These are phyloP conservation scores for Saccharomycopsis sp. DNA, from an alignment of 805 yeast species.

Conservation along the genomic window DNA sequence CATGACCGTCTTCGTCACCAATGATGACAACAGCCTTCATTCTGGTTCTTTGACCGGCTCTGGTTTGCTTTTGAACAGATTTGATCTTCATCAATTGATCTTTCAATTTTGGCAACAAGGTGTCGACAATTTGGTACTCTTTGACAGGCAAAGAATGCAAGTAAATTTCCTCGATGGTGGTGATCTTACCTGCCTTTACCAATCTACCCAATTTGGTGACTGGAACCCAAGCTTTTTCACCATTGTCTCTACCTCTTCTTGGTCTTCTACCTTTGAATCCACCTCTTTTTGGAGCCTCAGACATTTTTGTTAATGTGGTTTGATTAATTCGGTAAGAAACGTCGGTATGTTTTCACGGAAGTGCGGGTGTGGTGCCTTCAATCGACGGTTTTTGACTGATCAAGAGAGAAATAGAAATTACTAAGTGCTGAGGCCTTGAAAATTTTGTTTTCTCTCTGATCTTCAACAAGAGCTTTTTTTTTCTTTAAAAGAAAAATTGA, in stretches of 20 bases:
- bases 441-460: neutral
- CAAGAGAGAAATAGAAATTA: neutral
- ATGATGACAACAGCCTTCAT: conserved; percentile 99
- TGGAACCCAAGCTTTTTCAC: conserved; percentile 99
- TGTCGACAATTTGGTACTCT: conserved; percentile 98
- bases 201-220: conserved; percentile 99
- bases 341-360: conserved; percentile 44
- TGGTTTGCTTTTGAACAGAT: conserved; percentile 99
- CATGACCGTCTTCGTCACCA: conserved; percentile 99
- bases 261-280: conserved; percentile 44
- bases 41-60: conserved; percentile 99
- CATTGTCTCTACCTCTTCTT: conserved; percentile 70
- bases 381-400: conserved; percentile 37
- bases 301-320: conserved; percentile 20
- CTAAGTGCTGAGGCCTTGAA: neutral
- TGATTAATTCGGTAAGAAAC: conserved; percentile 21
- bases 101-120: conserved; percentile 87
- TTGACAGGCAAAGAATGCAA: conserved; percentile 98
- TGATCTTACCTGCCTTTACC: conserved; percentile 96
- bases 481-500: too few species aligned
- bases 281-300: conserved; percentile 35
- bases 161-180: conserved; percentile 96
- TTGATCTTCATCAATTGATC: conserved; percentile 99
- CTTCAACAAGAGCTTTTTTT: too few species aligned
- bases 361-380: conserved; percentile 47